Evolutionary conservation across 768 basidiomycete species (phyloP), one percentile per base, ranked within the genome.

Genomic region (Tylopilus felleus): DNA sequence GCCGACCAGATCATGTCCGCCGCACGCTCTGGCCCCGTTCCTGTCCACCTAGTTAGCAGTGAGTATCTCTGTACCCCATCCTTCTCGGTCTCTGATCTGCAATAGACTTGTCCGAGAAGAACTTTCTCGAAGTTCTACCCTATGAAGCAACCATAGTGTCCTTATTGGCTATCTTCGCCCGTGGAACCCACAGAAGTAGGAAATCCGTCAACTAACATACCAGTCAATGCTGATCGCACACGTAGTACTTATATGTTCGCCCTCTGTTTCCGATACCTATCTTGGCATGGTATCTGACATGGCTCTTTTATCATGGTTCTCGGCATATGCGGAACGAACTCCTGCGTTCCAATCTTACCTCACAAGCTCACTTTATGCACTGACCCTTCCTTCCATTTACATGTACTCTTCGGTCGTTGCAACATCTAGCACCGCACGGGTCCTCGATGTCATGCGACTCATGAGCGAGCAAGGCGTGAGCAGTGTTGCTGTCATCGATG

Each of bases 381-480:
- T 86, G 27, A 73, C 79, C 8, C 78, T 88, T 33, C 88, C 86
- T 21, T 89, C 84, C 6, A 69, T 90, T 5, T 77, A 84, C 57
- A 73, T 88, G 35, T 80, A 84, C 60, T 62, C 76, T 2, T 78
- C 83, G 1, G 84, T 92, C 17, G 75, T 92, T 9, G 80, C 87
- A 8, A 73, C 83, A 5, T 77, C 77, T 5, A 82, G 86, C 41
- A 76, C 74, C 16, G 80, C 81, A 2, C 78, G 79, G 19, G 85
- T 91, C 23, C 73, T 91, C 47, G 86, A 90, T 65, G 89, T 89
- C 6, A 93, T 93, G 90, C 82, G 77, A 55, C 74, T 88, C 27
- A 91, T 93, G 90, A 90, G 88, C 61, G 88, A 90, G 56, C 80
- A 87, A 63, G 90, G 90, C 22, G 88, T 93, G 23, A 90, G 89